These are phyloP conservation scores for Scenedesmus sp. DNA, from an alignment of 163 green algal genomes.

Conservation along the genomic window DNA sequence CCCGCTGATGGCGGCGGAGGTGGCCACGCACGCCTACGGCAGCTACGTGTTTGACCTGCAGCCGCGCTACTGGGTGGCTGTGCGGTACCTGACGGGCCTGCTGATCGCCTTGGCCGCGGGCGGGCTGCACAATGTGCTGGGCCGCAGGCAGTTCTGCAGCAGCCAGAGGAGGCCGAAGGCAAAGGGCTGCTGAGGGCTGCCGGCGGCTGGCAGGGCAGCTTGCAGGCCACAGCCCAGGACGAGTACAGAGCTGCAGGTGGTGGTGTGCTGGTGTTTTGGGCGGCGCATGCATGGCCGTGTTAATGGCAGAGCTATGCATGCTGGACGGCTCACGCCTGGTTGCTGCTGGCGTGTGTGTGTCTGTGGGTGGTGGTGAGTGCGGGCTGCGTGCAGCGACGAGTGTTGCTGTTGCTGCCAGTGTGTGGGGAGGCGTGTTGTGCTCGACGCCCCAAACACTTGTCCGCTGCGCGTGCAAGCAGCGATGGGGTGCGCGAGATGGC, in stretches of 20 bases:
- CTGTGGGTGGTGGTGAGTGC: too few relatives aligned
- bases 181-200: neutral
- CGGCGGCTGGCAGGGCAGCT: neutral
- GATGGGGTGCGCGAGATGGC: too few relatives aligned
- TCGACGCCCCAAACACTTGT: too few relatives aligned
- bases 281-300: too few relatives aligned
- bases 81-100: neutral
- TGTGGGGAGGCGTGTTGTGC: too few relatives aligned
- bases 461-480: too few relatives aligned
- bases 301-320: too few relatives aligned
- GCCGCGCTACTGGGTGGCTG: neutral
- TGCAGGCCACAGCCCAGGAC: too few relatives aligned
- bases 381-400: too few relatives aligned
- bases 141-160: neutral
- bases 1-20: neutral
- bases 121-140: neutral
- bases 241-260: neutral
- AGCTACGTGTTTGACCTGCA: neutral
- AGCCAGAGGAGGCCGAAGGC: neutral
- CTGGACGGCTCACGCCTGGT: too few relatives aligned
- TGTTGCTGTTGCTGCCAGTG: too few relatives aligned
- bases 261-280: neutral
- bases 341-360: too few relatives aligned
- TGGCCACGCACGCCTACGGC: neutral
- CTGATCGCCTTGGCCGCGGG: neutral